Conservation (phyloP, 495 filamentous ascomycete genomes). For the Tuber melanosporum region DNA sequence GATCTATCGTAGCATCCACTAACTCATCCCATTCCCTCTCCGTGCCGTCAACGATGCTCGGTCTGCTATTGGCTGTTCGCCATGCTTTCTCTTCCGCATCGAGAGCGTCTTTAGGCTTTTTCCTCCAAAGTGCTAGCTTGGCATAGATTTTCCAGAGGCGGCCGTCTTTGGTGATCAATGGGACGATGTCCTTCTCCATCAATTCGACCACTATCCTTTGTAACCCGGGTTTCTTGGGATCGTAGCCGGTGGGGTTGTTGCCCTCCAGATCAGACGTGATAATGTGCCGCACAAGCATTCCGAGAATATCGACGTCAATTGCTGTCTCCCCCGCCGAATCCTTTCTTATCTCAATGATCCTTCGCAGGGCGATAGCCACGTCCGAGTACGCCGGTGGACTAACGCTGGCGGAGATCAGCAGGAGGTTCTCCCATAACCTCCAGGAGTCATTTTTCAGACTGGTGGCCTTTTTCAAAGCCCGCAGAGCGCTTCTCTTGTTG, state of each 20-base stretch:
- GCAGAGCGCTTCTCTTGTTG: conserved; percentile 64
- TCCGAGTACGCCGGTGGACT: conserved; percentile 67
- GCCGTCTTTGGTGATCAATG: conserved; percentile 73
- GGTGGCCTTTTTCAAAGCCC: conserved; percentile 77
- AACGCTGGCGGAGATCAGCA: conserved; percentile 73
- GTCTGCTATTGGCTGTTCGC: conserved; percentile 57
- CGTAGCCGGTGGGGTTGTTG: conserved; percentile 19
- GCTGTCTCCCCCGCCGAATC: conserved; percentile 63
- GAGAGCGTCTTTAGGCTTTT: conserved; percentile 62
- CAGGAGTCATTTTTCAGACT: conserved; percentile 71
- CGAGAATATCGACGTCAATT: conserved; percentile 67
- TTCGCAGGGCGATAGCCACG: conserved; percentile 62
- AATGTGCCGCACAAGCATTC: conserved; percentile 63
- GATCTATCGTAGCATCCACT: conserved; percentile 57
- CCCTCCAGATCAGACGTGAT: conserved; percentile 44
- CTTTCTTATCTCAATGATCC: conserved; percentile 68
- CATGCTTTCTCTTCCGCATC: conserved; percentile 84
- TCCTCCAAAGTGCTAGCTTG: conserved; percentile 62
- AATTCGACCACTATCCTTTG: conserved; percentile 60
- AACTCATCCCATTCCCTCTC: conserved; percentile 54
- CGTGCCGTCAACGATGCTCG: conserved; percentile 47
- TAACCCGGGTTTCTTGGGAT: conserved; percentile 38
- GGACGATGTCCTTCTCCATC: conserved; percentile 62
- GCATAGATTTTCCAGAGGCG: conserved; percentile 69
- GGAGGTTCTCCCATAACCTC: conserved; percentile 92